A percentile compares a stretch with the other conserved stretches of the same genome.
Evolutionary conservation across 768 basidiomycete genomes (phyloP).

Genomic region (Boletus subcaerulescens): DNA sequence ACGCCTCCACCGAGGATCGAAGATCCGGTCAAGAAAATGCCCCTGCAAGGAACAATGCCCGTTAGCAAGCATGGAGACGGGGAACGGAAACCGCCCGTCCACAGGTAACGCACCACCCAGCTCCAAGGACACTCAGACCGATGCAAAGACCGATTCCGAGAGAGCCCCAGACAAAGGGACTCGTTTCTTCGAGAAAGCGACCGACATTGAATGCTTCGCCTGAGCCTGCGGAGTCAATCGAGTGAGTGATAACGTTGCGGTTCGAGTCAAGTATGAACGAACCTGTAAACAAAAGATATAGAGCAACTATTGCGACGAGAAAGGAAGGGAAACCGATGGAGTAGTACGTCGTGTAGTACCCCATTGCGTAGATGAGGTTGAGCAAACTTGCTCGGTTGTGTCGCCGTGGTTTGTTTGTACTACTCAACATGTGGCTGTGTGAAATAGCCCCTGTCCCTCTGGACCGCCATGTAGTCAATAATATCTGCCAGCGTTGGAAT

Average conservation of each 20-base stretch:
- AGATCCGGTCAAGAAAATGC: conserved; percentile 95
- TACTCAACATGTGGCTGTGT: too few species aligned
- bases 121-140: conserved; percentile 90
- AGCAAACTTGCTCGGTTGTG: too few species aligned
- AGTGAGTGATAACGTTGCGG: not conserved
- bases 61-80: not conserved
- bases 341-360: conserved; percentile 47
- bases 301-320: conserved; percentile 59
- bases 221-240: conserved; percentile 48
- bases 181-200: conserved; percentile 89
- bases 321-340: conserved; percentile 68
- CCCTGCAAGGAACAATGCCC: conserved; percentile 52
- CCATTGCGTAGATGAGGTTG: conserved; percentile 15
- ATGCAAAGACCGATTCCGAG: conserved; percentile 91
- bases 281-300: conserved; percentile 93
- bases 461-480: too few species aligned
- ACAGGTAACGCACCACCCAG: conserved; percentile 74
- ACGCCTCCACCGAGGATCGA: conserved; percentile 97
- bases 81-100: not conserved
- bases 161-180: conserved; percentile 90
- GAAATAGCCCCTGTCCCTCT: too few species aligned
- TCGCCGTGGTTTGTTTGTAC: too few species aligned
- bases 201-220: conserved; percentile 94
- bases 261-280: conserved; percentile 13
- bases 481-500: too few species aligned